Percentiles rank a stretch among this genome's conserved stretches.
phyloP scores from a whole-genome alignment of 2,329 filamentous ascomycete species.

The Penicillium olsonii region DNA sequence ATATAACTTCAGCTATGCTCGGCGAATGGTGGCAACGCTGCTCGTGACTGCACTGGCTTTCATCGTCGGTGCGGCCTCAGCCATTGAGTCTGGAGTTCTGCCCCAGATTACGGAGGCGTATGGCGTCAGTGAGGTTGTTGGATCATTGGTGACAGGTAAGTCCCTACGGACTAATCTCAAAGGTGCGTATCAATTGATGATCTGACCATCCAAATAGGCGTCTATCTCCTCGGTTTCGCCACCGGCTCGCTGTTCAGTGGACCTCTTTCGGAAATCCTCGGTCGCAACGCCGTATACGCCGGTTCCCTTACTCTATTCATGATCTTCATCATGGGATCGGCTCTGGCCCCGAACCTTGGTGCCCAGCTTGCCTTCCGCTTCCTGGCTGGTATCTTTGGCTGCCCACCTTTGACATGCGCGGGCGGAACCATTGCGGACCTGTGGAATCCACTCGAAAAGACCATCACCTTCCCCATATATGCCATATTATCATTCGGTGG shows the following conservation, averaged over 20 bases:
- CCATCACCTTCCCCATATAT: slow-evolving; percentile 54
- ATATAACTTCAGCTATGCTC: slow-evolving; percentile 38
- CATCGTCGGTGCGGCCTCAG: slow-evolving; percentile 53
- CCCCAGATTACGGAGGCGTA: slow-evolving; percentile 49
- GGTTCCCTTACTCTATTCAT: slow-evolving; percentile 50
- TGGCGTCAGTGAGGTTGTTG: slow-evolving; percentile 53
- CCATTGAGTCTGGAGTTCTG: slow-evolving; percentile 55
- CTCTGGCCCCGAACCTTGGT: slow-evolving; percentile 51
- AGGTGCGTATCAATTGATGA: background rate
- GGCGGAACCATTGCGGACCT: slow-evolving; percentile 51
- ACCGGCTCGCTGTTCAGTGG: slow-evolving; percentile 51
- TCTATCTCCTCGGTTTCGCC: slow-evolving; percentile 50
- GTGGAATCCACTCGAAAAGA: slow-evolving; percentile 51
- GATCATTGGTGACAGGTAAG: slow-evolving; percentile 50
- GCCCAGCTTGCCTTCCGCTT: slow-evolving; percentile 54
- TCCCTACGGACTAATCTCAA: background rate
- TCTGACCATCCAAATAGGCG: background rate
- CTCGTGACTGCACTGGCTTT: slow-evolving; percentile 52
- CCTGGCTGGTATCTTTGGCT: slow-evolving; percentile 51
- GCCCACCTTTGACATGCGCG: slow-evolving; percentile 48
- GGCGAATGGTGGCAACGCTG: slow-evolving; percentile 42
- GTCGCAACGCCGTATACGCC: slow-evolving; percentile 53
- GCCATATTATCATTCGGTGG: slow-evolving; percentile 49
- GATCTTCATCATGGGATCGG: slow-evolving; percentile 53
- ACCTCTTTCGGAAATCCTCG: slow-evolving; percentile 52